Conservation (phyloP, 257 asterid genomes). For the Capsicum rhomboideum region DNA sequence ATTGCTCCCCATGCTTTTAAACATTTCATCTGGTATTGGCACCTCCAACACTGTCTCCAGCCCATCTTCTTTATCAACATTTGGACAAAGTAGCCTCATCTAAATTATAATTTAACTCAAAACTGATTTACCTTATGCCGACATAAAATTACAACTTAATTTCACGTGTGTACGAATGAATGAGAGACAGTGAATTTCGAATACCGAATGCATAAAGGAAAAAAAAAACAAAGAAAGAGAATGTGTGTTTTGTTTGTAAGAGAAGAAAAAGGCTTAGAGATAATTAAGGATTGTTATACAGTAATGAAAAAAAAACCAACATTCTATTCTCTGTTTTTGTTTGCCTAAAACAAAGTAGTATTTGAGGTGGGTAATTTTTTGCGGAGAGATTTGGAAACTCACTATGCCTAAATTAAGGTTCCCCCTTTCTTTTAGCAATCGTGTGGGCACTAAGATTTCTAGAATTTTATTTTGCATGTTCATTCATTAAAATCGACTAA, state of each 20-base stretch:
- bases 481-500: not conserved
- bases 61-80: conserved; percentile 71
- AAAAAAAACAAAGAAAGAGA: no score
- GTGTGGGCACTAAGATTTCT: conserved; percentile 10
- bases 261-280: conserved; percentile 6
- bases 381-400: not conserved
- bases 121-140: not conserved
- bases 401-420: not conserved
- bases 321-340: not conserved
- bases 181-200: not conserved
- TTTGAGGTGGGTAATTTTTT: not conserved
- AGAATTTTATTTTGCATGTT: not conserved
- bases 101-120: conserved; percentile 15
- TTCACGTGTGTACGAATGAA: not conserved
- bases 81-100: conserved; percentile 82
- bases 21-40: conserved; percentile 93
- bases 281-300: conserved; percentile 2
- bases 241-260: not conserved
- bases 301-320: not conserved
- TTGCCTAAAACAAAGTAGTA: not conserved
- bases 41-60: conserved; percentile 86
- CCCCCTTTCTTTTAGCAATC: conserved; percentile 22
- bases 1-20: conserved; percentile 52
- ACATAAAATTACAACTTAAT: not conserved
- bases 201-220: not conserved